phyloP scores from a whole-genome alignment of 2,329 filamentous ascomycete genomes.

The Phoma herbarum region DNA sequence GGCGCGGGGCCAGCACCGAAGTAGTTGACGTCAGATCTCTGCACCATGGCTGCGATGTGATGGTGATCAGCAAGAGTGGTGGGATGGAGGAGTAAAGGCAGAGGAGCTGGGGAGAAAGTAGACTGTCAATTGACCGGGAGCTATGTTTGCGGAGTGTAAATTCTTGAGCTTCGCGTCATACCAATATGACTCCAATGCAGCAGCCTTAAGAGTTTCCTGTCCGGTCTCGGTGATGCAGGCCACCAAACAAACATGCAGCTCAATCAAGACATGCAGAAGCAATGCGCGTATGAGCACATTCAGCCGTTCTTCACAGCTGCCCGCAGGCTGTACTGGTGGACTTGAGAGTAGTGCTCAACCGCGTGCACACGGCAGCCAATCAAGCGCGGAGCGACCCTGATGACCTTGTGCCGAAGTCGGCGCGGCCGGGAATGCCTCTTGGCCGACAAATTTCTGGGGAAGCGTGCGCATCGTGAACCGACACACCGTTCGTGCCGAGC shows the following conservation, averaged over 20 bases:
- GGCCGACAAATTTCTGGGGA: conserved; percentile 36
- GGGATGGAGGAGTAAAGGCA: conserved; percentile 13
- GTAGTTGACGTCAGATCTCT: conserved; percentile 78
- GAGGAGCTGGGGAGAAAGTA: conserved; percentile 13
- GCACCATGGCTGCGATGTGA: conserved; percentile 65
- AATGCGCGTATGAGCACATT: conserved; percentile 10
- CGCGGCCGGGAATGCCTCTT: conserved; percentile 31
- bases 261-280: conserved; percentile 6
- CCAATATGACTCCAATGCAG: conserved; percentile 38
- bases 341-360: conserved; percentile 37
- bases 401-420: conserved; percentile 47
- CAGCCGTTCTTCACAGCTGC: conserved; percentile 15
- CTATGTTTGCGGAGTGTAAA: conserved; percentile 26
- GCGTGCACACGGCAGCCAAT: conserved; percentile 34
- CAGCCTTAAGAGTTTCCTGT: conserved; percentile 21
- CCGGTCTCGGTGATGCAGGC: conserved; percentile 33
- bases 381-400: conserved; percentile 32
- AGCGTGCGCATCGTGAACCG: conserved; percentile 25
- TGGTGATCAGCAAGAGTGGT: conserved; percentile 8
- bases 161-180: conserved; percentile 37
- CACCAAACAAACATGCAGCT: conserved; percentile 13
- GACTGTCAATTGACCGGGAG: conserved; percentile 12
- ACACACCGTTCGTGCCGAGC: conserved; percentile 28
- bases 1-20: conserved; percentile 92
- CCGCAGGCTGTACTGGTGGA: conserved; percentile 21